Base-by-base conservation (phyloP, 2,329 filamentous ascomycete genomes). In the Curvularia sp. region DNA sequence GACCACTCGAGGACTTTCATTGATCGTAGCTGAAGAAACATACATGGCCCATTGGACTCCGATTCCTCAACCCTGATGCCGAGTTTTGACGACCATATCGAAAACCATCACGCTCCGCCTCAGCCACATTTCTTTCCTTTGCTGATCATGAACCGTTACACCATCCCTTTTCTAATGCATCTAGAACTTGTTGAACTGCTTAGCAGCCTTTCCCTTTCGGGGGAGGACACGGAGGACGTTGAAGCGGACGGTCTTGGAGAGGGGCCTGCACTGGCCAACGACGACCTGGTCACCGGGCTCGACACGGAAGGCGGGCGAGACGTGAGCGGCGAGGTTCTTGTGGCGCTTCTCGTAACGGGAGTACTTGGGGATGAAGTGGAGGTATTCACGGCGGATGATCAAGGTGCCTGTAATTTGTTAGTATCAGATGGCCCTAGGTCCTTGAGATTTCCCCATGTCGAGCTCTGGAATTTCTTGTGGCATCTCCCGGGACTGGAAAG, bases 161-260 rank as follows among this genome's bases (percentile, higher is more conserved):
- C 66, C 62, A 69, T 69, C 61, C 58, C 59, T 60, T 58, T 59
- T 60, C 51, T 57, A 64, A 49, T 64, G 55, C 66, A 66, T 69
- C 89, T 97, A 99, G 87, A 99, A 99, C 88, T 99, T 99, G 87
- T 82, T 86, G 89, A 99, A 99, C 82, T 89, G 83, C 93, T 99
- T 99, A 83, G 97, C 93, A 77, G 88, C 84, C 90, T 97, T 97
- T 84, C 93, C 92, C 77, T 92, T 97, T 85, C 93, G 89, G 84
- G 94, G 94, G 78, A 98, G 91, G 77, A 99, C 95, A 79, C 95
- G 93, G 80, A 99, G 92, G 80, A 97, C 93, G 87, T 99, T 99
- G 92, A 99, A 99, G 81, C 95, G 95, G 91, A 99, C 96, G 82
- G 95, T 99, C 92, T 99, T 99, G 91, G 89, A 93, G 78, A 99